Evolutionary conservation across 2,329 filamentous ascomycete genomes (phyloP).

Genomic region (Fusarium sambucinum): DNA sequence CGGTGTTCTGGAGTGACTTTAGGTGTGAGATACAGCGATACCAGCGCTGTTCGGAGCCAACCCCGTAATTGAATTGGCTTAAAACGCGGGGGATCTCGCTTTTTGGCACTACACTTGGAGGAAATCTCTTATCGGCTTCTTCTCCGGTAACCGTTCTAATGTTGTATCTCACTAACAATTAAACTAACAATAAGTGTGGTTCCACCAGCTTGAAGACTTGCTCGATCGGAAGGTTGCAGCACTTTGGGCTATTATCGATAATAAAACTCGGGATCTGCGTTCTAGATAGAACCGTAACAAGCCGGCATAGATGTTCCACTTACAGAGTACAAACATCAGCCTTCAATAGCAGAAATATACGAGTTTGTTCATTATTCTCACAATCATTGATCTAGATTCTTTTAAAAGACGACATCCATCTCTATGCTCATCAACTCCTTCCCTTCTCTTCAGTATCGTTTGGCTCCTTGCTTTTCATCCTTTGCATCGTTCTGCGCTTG

Average conservation of each 20-base stretch:
- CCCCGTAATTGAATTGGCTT: conserved; percentile 5
- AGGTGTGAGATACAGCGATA: conserved; percentile 32
- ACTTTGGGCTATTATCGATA: conserved; percentile 16
- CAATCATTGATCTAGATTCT: conserved; percentile 10
- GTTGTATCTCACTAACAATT: conserved; percentile 28
- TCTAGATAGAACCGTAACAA: conserved; percentile 25
- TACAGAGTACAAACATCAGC: background rate
- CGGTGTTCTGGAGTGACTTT: conserved; percentile 18
- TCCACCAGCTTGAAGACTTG: background rate
- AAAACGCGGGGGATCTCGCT: background rate
- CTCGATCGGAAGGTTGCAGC: background rate
- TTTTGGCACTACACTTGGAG: background rate
- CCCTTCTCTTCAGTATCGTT: conserved; percentile 46
- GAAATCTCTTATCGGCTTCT: conserved; percentile 17
- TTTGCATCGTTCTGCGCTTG: conserved; percentile 63
- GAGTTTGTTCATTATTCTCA: conserved; percentile 3
- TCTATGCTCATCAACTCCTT: conserved; percentile 9
- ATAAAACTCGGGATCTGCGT: conserved; percentile 30
- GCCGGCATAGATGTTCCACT: background rate
- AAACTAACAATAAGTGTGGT: background rate
- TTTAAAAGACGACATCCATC: conserved; percentile 9
- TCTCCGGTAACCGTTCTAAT: conserved; percentile 13
- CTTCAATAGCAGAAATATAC: background rate
- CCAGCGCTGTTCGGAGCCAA: conserved; percentile 23
- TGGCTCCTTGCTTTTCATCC: conserved; percentile 52